phyloP scores from a whole-genome alignment of 148 eudicot species.

The Chenopodium album region DNA sequence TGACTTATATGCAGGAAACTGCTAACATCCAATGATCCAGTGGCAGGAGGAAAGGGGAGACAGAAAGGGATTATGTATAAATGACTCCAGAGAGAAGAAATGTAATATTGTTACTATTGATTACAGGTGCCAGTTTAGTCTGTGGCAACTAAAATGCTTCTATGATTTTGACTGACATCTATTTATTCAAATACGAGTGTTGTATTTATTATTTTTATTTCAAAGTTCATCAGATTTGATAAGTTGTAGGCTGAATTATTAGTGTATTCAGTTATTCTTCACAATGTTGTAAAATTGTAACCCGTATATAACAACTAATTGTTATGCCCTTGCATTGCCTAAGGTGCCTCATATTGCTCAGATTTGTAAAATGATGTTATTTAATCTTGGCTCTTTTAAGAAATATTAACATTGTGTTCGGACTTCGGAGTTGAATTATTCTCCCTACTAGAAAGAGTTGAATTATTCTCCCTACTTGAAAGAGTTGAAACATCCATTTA shows the following conservation, averaged over 20 bases:
- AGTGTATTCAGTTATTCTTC: background rate
- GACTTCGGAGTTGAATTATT: too few species aligned
- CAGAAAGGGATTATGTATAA: background rate
- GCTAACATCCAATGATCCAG: too few species aligned
- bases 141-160: background rate
- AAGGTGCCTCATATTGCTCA: too few species aligned
- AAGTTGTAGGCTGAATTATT: background rate
- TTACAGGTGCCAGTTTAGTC: background rate
- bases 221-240: background rate
- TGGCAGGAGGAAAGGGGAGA: background rate
- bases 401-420: too few species aligned
- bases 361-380: too few species aligned
- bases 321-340: too few species aligned
- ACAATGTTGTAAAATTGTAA: background rate
- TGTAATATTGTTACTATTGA: background rate
- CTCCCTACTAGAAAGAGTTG: too few species aligned
- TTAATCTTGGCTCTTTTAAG: too few species aligned
- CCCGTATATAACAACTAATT: background rate
- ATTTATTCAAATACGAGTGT: background rate
- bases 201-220: background rate
- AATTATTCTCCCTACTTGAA: too few species aligned
- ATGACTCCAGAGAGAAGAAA: background rate
- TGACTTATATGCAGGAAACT: constrained; percentile 42
- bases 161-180: background rate
- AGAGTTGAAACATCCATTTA: too few species aligned